Percentiles rank a stretch among this genome's conserved stretches.
Conservation (phyloP, 192 early-diverging fungal genomes). For the Phycomyces blakesleeanus region DNA sequence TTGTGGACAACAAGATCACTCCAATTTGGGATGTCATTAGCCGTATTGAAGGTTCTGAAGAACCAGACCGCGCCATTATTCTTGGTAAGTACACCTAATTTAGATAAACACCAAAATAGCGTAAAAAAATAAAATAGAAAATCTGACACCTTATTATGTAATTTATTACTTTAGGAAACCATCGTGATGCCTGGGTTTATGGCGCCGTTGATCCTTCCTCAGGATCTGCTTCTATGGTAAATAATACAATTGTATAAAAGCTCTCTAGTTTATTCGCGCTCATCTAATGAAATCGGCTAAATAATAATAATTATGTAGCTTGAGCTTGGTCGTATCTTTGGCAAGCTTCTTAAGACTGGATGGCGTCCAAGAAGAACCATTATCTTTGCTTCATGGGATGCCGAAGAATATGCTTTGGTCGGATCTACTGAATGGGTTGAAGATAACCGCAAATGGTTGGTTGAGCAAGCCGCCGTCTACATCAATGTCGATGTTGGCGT, state of each 20-base stretch:
- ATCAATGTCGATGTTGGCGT: conserved; percentile 60
- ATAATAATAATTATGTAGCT: conserved; percentile 13
- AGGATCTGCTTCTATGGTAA: conserved; percentile 53
- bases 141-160: neutral
- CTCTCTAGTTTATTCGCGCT: too few species aligned
- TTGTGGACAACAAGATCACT: conserved; percentile 47
- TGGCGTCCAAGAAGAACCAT: conserved; percentile 66
- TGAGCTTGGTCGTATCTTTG: conserved; percentile 53
- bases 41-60: conserved; percentile 55
- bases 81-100: conserved; percentile 14
- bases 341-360: conserved; percentile 52
- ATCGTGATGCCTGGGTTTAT: conserved; percentile 66
- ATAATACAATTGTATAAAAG: too few species aligned
- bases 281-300: too few species aligned
- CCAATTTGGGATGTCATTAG: conserved; percentile 66
- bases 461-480: conserved; percentile 54
- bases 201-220: conserved; percentile 65
- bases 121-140: neutral
- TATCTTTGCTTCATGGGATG: conserved; percentile 69
- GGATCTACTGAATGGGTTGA: conserved; percentile 76
- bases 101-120: too few species aligned
- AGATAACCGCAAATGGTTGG: conserved; percentile 56
- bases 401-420: conserved; percentile 59
- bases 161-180: conserved; percentile 47
- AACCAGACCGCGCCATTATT: conserved; percentile 53